These are phyloP conservation scores for Lachancea sp. DNA, from an alignment of 805 yeast genomes.

Conservation along the genomic window DNA sequence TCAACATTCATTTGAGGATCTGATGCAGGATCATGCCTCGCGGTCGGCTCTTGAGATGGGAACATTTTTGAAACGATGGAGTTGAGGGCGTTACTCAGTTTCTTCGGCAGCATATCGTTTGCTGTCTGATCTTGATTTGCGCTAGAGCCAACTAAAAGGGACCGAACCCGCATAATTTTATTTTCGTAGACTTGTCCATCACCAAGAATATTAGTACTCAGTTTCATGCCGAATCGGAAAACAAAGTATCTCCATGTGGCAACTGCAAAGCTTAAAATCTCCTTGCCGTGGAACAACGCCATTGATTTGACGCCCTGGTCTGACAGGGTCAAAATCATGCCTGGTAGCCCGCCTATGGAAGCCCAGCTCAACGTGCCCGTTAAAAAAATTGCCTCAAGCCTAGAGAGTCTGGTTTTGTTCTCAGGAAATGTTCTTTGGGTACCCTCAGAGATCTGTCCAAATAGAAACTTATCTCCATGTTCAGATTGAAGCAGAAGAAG, in stretches of 20 bases:
- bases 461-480: conserved; percentile 43
- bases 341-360: conserved; percentile 88
- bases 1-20: conserved; percentile 34
- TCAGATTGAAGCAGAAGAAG: conserved; percentile 41
- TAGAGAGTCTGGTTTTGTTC: conserved; percentile 49
- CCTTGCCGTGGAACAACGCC: conserved; percentile 48
- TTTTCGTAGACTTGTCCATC: conserved; percentile 26
- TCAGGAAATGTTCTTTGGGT: conserved; percentile 69
- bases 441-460: conserved; percentile 85
- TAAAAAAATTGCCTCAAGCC: conserved; percentile 58
- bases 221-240: conserved; percentile 63
- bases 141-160: conserved; percentile 24
- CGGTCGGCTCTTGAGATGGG: conserved; percentile 41
- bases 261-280: conserved; percentile 48
- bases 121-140: background rate
- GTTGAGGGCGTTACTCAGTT: conserved; percentile 13
- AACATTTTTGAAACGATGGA: conserved; percentile 48
- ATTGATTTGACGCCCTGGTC: conserved; percentile 64
- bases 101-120: background rate
- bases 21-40: conserved; percentile 34
- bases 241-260: conserved; percentile 85
- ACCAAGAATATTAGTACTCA: conserved; percentile 31
- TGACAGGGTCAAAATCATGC: conserved; percentile 71
- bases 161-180: conserved; percentile 35
- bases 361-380: conserved; percentile 78